Conservation (phyloP, 805 yeast species). For the Debaryomyces castellii region DNA sequence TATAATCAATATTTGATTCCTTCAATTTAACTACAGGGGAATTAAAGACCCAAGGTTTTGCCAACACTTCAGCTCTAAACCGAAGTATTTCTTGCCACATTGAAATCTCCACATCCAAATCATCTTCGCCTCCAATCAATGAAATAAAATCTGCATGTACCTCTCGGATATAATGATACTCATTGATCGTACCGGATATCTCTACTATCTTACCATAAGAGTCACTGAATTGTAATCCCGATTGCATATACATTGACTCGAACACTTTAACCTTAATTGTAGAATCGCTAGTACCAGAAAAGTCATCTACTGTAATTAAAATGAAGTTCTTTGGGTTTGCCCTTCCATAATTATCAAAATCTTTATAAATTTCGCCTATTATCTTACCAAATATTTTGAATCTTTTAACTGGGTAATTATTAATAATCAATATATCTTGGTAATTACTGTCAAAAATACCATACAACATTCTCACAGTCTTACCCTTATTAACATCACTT, state of each 20-base stretch:
- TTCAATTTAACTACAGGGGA: conserved; percentile 1
- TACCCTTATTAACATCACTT: conserved; percentile 23
- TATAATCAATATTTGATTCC: neutral
- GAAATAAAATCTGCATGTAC: conserved; percentile 9
- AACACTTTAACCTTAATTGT: conserved; percentile 20
- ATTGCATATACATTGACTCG: conserved; percentile 7
- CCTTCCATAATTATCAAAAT: conserved; percentile 3
- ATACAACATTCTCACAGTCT: conserved; percentile 12
- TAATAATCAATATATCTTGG: conserved; percentile 17
- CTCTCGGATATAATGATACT: conserved; percentile 7
- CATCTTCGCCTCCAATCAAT: conserved; percentile 14
- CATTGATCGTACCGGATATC: conserved; percentile 17
- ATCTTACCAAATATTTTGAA: conserved; percentile 28
- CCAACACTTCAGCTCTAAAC: conserved; percentile 15
- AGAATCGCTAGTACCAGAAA: conserved; percentile 27
- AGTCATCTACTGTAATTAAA: conserved; percentile 33
- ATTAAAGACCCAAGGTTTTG: conserved; percentile 26
- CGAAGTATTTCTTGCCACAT: conserved; percentile 28
- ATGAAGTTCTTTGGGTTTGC: conserved; percentile 9
- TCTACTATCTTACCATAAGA: conserved; percentile 27
- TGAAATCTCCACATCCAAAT: conserved; percentile 23
- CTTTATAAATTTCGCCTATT: conserved; percentile 19
- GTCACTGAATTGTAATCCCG: conserved; percentile 14
- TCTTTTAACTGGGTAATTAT: conserved; percentile 33
- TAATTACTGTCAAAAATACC: conserved; percentile 14